Conservation (phyloP, 352 stramenopile genomes). For the Globisporangium nagaii region DNA sequence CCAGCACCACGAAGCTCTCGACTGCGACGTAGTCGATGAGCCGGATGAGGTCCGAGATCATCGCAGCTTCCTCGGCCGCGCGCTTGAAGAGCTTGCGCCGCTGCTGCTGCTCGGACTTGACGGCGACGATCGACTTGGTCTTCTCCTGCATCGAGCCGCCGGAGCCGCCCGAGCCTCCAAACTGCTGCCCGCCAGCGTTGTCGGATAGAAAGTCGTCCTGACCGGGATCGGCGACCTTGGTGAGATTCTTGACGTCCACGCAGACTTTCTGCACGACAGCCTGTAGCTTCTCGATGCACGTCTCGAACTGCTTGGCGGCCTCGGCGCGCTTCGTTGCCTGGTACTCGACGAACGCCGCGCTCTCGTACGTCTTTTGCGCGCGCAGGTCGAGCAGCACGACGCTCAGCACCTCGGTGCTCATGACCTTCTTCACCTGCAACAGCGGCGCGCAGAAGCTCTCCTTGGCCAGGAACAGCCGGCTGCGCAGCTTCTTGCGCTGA, state of each 20-base stretch:
- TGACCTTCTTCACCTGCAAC: conserved; percentile 86
- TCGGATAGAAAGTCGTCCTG: conserved; percentile 65
- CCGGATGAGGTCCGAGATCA: conserved; percentile 92
- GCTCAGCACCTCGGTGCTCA: conserved; percentile 76
- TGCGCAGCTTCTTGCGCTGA: conserved; percentile 81
- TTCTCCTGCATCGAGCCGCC: conserved; percentile 60
- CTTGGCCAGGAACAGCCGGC: conserved; percentile 87
- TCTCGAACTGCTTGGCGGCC: conserved; percentile 87
- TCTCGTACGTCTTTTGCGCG: conserved; percentile 89
- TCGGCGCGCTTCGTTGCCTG: conserved; percentile 83
- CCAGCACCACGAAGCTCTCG: conserved; percentile 86
- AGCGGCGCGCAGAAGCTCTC: conserved; percentile 86
- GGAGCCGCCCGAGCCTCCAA: conserved; percentile 16
- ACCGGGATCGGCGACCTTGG: conserved; percentile 45
- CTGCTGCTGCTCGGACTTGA: conserved; percentile 89
- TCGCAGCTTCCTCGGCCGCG: conserved; percentile 81
- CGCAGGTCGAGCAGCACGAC: conserved; percentile 80
- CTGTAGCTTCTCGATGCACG: conserved; percentile 89
- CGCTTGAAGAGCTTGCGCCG: conserved; percentile 75
- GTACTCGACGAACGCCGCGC: conserved; percentile 86
- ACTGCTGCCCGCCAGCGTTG: conserved; percentile 8
- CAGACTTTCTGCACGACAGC: conserved; percentile 87
- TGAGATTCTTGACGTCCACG: conserved; percentile 87
- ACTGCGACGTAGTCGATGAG: conserved; percentile 91
- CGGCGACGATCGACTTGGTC: conserved; percentile 89